phyloP scores from a whole-genome alignment of 2,329 filamentous ascomycete genomes.

The Neonectria magnoliae region DNA sequence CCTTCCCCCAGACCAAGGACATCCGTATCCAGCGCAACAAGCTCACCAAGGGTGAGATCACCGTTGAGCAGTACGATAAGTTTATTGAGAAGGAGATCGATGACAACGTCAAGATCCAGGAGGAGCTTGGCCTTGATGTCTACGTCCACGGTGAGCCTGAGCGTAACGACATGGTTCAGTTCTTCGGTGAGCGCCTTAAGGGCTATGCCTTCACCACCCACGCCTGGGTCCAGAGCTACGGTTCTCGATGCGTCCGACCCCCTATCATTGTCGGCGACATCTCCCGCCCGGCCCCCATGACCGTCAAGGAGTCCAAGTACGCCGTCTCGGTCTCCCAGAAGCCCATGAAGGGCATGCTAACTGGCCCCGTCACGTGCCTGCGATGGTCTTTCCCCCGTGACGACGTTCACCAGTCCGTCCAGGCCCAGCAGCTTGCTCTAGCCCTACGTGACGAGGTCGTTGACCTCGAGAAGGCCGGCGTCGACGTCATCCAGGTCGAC shows the following conservation, averaged over 20 bases:
- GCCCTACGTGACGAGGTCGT: constrained; percentile 98
- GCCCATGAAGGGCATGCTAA: constrained; percentile 99
- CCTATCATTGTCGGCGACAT: constrained; percentile 99
- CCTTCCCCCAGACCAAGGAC: constrained; percentile 99
- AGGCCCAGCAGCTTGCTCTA: constrained; percentile 98
- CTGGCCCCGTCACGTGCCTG: constrained; percentile 97
- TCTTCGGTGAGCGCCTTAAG: constrained; percentile 97
- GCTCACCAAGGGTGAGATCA: constrained; percentile 99
- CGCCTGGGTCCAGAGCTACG: constrained; percentile 98
- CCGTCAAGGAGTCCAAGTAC: constrained; percentile 99
- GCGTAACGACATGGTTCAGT: constrained; percentile 99
- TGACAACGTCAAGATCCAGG: constrained; percentile 94
- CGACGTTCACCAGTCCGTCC: constrained; percentile 98
- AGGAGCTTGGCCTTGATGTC: constrained; percentile 97
- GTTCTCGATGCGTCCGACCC: constrained; percentile 96
- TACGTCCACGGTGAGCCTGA: constrained; percentile 99
- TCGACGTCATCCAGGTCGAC: constrained; percentile 98
- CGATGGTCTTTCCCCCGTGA: constrained; percentile 99
- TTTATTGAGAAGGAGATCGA: constrained; percentile 99
- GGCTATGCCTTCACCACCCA: constrained; percentile 99
- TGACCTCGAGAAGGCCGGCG: constrained; percentile 95
- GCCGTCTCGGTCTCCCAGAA: constrained; percentile 95
- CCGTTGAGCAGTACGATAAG: constrained; percentile 89
- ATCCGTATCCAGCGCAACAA: constrained; percentile 97
- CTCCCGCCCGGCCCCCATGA: constrained; percentile 96